These are phyloP conservation scores for Tulasnella sp. DNA, from an alignment of 768 basidiomycete species.

Conservation along the genomic window DNA sequence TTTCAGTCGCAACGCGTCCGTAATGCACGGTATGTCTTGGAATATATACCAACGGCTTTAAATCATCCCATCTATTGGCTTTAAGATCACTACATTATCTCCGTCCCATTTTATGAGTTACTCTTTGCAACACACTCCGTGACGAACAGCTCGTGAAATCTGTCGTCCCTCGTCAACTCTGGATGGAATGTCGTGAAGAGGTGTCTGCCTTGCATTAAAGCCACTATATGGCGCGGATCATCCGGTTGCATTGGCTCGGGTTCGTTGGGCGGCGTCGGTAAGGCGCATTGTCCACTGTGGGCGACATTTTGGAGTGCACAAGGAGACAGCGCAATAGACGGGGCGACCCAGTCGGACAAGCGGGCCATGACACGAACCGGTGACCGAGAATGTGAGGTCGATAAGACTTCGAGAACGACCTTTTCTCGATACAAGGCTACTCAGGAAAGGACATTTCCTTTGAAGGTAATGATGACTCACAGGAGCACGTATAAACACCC, in stretches of 20 bases:
- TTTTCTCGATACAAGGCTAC: too few species aligned
- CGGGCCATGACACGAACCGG: slow-evolving; percentile 63
- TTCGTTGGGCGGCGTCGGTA: slow-evolving; percentile 36
- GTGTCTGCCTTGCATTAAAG: slow-evolving; percentile 72
- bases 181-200: slow-evolving; percentile 91
- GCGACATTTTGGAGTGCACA: slow-evolving; percentile 22
- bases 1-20: too few species aligned
- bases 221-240: slow-evolving; percentile 65
- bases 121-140: slow-evolving; percentile 46
- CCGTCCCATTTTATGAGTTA: too few species aligned
- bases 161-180: slow-evolving; percentile 74
- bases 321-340: background rate
- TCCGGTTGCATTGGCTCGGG: slow-evolving; percentile 24
- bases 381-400: slow-evolving; percentile 36
- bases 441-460: background rate
- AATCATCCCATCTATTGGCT: too few species aligned
- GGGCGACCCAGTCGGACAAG: slow-evolving; percentile 36
- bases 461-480: slow-evolving; percentile 31
- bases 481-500: slow-evolving; percentile 91
- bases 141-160: slow-evolving; percentile 90
- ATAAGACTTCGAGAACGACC: slow-evolving; percentile 51
- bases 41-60: too few species aligned
- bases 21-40: too few species aligned
- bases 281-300: slow-evolving; percentile 25
- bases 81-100: too few species aligned